phyloP scores from a whole-genome alignment of 1,284 basidiomycete genomes.

The Takashimella koratensis region DNA sequence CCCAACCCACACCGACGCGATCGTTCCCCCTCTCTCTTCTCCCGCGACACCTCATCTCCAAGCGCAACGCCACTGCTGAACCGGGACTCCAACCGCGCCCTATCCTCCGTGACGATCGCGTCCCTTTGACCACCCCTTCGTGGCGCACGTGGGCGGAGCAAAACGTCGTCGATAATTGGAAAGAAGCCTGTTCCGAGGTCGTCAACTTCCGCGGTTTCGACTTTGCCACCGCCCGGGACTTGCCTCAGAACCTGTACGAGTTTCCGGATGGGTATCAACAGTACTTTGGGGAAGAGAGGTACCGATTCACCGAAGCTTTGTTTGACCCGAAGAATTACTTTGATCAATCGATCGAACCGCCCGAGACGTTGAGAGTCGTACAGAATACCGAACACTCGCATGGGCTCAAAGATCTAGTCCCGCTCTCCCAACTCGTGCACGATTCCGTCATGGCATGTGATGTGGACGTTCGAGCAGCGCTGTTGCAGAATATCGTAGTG shows the following conservation, averaged over 20 bases:
- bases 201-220: constrained; percentile 41
- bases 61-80: constrained; percentile 63
- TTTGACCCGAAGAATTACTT: constrained; percentile 77
- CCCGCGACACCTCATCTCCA: constrained; percentile 81
- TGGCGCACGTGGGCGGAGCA: constrained; percentile 81
- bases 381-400: constrained; percentile 57
- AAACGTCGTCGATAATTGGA: constrained; percentile 87
- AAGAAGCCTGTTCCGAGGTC: constrained; percentile 81
- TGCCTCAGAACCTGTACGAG: constrained; percentile 62
- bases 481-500: constrained; percentile 89
- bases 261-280: constrained; percentile 93
- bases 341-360: constrained; percentile 35
- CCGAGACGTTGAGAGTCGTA: constrained; percentile 36
- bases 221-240: constrained; percentile 29
- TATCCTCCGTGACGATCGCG: constrained; percentile 67
- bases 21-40: constrained; percentile 41
- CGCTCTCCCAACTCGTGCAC: constrained; percentile 71
- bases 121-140: constrained; percentile 66
- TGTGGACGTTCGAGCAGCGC: constrained; percentile 81
- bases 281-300: constrained; percentile 78
- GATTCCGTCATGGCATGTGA: constrained; percentile 82
- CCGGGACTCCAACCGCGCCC: constrained; percentile 63
- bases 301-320: constrained; percentile 80
- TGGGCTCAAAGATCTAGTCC: constrained; percentile 54
- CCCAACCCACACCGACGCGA: constrained; percentile 24